Conservation (phyloP, 176 grass and related monocot species). For the Aegilops tauschii region DNA sequence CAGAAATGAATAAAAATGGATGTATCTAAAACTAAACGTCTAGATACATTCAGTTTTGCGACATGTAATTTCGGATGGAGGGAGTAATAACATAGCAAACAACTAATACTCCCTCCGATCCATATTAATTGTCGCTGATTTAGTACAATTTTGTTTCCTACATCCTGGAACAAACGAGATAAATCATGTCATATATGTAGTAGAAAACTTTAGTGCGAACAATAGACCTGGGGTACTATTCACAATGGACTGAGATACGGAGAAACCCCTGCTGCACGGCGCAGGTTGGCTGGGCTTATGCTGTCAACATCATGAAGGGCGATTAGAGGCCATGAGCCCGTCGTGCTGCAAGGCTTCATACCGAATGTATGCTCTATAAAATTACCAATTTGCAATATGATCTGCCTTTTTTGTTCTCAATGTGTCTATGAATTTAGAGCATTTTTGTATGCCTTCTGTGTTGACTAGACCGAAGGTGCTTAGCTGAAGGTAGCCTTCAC, state of each 20-base stretch:
- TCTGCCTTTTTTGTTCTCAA: background rate
- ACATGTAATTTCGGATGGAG: no score
- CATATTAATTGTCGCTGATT: background rate
- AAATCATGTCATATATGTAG: background rate
- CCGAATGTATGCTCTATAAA: background rate
- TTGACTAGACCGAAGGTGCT: background rate
- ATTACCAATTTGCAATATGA: background rate
- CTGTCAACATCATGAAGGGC: no score
- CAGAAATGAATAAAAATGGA: no score
- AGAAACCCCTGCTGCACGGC: no score
- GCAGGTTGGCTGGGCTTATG: no score
- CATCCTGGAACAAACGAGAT: background rate
- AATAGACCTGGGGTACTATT: background rate
- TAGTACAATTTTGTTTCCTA: background rate
- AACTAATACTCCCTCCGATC: no score
- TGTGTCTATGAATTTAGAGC: background rate
- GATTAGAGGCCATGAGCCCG: no score
- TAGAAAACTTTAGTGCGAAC: background rate
- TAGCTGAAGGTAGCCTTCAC: no score
- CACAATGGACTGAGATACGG: background rate
- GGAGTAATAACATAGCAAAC: background rate
- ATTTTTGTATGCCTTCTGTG: background rate
- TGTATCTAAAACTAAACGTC: no score
- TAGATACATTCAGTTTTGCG: no score
- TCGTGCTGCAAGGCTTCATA: background rate